Base-by-base conservation (phyloP, 495 filamentous ascomycete species). In the Aspergillus avenaceus region DNA sequence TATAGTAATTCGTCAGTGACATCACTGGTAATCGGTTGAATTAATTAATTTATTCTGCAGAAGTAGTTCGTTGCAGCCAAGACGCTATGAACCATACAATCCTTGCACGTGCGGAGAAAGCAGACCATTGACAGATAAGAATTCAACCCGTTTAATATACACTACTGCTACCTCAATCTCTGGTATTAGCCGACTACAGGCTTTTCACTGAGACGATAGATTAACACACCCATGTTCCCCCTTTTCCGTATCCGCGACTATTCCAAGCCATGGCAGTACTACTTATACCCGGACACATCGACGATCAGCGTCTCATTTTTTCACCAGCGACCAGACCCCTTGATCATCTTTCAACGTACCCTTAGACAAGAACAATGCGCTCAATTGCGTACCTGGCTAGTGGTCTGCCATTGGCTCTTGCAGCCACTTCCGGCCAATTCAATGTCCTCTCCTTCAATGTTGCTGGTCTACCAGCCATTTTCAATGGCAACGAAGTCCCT, bases 391-490 rank as follows among this genome's bases (percentile, higher is more conserved):
- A 32, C 8, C 23, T 49, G 3, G 37, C 45, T 18, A 21, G 34
- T 18, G 34, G 42, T 11, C 27, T 45, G 9, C 42, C 27, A 1
- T 3, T 43, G 6, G 42, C 50, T 21, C 32, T 53, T 5, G 50
- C 52, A 3, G 51, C 52, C n/a, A 21, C 45, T 0, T 45, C 45
- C 11, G 63, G 65, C 32, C 43, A 52, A 29, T 74, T 86, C 58
- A 79, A 69, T 41, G 65, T 82, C 28, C 53, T 85, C 43, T 69
- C 70, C 45, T 78, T 81, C 65, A 85, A 84, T 51, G 77, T 84
- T 36, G 83, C 83, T 29, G 82, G 83, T 32, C 66, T 84, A 0
- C 80, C 80, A 3, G 66, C 60, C 11, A 63, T 77, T 43, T 59
- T 83, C 47, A 78, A 83, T 47, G 47, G 49, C 48, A 83, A 81